A percentile compares a stretch with the other conserved stretches of the same genome.
These are phyloP conservation scores for Lepidopterella palustris DNA, from an alignment of 495 filamentous ascomycete species.

Conservation along the genomic window DNA sequence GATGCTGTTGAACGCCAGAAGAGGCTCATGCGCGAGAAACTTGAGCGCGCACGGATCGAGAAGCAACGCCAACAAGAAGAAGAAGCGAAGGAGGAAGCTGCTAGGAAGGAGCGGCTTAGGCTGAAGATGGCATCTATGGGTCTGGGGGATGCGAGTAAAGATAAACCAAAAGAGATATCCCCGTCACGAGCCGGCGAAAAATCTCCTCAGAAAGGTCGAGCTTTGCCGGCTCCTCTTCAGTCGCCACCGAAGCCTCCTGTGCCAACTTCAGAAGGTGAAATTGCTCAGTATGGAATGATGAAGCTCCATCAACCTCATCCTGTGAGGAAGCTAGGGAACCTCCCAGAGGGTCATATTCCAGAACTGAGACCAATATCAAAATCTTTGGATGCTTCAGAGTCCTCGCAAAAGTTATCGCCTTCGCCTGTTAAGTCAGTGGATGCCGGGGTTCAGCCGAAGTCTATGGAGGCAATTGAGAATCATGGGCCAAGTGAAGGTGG, in stretches of 20 bases:
- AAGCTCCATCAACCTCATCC: constrained; percentile 34
- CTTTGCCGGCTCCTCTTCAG: constrained; percentile 21
- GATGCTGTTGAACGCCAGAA: constrained; percentile 58
- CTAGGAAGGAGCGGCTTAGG: constrained; percentile 70
- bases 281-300: constrained; percentile 34
- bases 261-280: constrained; percentile 27
- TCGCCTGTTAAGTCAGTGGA: constrained; percentile 22
- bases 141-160: constrained; percentile 54
- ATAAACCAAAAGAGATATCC: constrained; percentile 24
- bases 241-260: constrained; percentile 28
- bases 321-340: constrained; percentile 15
- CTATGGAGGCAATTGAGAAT: neutral
- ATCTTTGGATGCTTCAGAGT: neutral
- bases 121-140: constrained; percentile 77
- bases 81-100: constrained; percentile 75
- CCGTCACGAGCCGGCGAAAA: constrained; percentile 12
- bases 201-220: constrained; percentile 23
- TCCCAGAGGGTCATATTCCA: neutral
- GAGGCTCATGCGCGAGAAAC: constrained; percentile 76
- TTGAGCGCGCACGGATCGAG: constrained; percentile 52
- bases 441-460: constrained; percentile 17
- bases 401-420: constrained; percentile 12
- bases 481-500: no score
- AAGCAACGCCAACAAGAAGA: constrained; percentile 72
- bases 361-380: neutral